Base-by-base conservation (phyloP, 2,329 filamentous ascomycete genomes). In the Polytolypa hystricis region DNA sequence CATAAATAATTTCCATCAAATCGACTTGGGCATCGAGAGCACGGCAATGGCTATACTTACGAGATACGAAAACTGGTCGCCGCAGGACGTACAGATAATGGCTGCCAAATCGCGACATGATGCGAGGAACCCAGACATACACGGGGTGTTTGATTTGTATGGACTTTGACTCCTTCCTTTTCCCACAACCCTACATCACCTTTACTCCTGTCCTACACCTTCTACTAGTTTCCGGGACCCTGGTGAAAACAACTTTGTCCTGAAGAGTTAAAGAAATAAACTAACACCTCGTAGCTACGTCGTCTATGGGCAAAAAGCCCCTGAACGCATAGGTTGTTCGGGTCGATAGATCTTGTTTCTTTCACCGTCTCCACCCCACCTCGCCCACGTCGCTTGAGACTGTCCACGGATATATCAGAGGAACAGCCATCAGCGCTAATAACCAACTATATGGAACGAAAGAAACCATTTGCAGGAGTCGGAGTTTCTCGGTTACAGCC, bases 101-200 rank as follows among this genome's bases (percentile, higher is more conserved):
- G 41, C 58, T 6, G 45, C 48, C 8, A 46, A 54, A 14, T 52
- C 58, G 0, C 46, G 55, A 23, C 51, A 48, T 19, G 55, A 60
- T 34, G 44, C 56, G 36, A 42, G 44, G 37, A 46, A 56, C 33
- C 44, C 43, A 2, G 50, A 47, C 26, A 48, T 55, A 23, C 57
- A 60, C 42, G 45, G 46, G 8, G 49, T 52, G 33, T 47, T 45
- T 31, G 42, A 50, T 40, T 44, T 52, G 45, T 48, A 40, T 20
- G 42, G 47, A 21, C 26, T 32, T 17, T 12, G 19, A 17, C 14
- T 26, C 30, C 33, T 12, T 20, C 10, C 18, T 17, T 12, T 19
- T 15, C 26, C 17, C 16, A 15, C 30, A 9, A 26, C 4, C 30
- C n/a, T 14, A 16, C 7, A 14, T 15, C n/a, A n/a, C n/a, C n/a